These are phyloP conservation scores for Wallacemonas sp. DNA, from an alignment of 208 protist genomes.

Conservation along the genomic window DNA sequence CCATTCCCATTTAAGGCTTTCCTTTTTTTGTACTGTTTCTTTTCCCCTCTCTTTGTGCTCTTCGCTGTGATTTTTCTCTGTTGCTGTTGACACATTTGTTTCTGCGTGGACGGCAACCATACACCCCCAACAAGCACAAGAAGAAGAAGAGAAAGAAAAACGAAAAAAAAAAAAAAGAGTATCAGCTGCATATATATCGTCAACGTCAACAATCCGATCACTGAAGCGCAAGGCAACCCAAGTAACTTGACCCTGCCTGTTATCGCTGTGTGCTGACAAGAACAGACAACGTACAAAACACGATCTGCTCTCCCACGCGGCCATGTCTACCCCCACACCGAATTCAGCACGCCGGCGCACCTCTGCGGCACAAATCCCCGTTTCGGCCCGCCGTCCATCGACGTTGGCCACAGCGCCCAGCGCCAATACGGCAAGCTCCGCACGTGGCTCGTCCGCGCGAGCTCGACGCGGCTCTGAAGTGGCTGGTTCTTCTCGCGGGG, in stretches of 20 bases:
- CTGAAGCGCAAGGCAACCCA: too few species aligned
- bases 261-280: too few species aligned
- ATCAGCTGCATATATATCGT: too few species aligned
- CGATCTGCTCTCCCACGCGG: too few species aligned
- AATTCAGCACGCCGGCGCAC: conserved; percentile 15
- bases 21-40: not conserved
- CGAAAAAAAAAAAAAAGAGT: conserved; percentile 20
- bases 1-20: too few species aligned
- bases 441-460: conserved; percentile 14
- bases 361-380: not conserved
- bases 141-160: not conserved
- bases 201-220: too few species aligned
- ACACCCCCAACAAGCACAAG: too few species aligned
- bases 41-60: not conserved
- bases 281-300: too few species aligned
- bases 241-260: too few species aligned
- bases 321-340: conserved; percentile 1
- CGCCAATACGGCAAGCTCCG: not conserved
- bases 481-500: not conserved
- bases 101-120: too few species aligned
- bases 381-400: conserved; percentile 18
- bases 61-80: not conserved
- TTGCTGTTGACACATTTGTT: too few species aligned
- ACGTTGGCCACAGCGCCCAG: conserved; percentile 15
- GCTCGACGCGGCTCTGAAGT: conserved; percentile 19